phyloP scores from a whole-genome alignment of 2,329 filamentous ascomycete genomes.

The Aspergillus tubingensis region DNA sequence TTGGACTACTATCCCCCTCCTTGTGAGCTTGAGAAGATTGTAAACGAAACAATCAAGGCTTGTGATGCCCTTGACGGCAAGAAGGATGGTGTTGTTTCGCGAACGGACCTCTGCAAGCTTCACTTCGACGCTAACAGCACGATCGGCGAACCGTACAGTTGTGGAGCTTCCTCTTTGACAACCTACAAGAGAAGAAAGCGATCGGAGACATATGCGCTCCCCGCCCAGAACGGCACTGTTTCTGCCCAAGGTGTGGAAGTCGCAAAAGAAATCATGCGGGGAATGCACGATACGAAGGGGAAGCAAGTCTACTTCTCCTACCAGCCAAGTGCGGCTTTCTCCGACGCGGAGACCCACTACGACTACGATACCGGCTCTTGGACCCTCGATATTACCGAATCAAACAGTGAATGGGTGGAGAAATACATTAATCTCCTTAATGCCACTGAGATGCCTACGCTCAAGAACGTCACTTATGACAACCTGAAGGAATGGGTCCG shows the following conservation, averaged over 20 bases:
- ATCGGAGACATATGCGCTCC: slow-evolving; percentile 28
- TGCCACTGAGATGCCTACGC: slow-evolving; percentile 41
- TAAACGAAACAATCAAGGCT: slow-evolving; percentile 57
- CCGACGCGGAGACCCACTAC: slow-evolving; percentile 29
- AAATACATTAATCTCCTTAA: slow-evolving; percentile 32
- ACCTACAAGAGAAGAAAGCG: slow-evolving; percentile 27
- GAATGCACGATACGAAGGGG: slow-evolving; percentile 44
- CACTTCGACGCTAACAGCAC: slow-evolving; percentile 50
- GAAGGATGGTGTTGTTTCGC: slow-evolving; percentile 56
- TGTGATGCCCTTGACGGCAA: slow-evolving; percentile 60
- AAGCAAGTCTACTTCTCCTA: slow-evolving; percentile 45
- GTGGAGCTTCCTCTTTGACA: slow-evolving; percentile 33
- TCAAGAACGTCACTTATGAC: slow-evolving; percentile 57
- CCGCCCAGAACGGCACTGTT: slow-evolving; percentile 35
- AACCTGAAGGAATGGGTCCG: slow-evolving; percentile 58
- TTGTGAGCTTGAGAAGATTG: slow-evolving; percentile 37
- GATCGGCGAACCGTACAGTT: slow-evolving; percentile 52
- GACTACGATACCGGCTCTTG: slow-evolving; percentile 31
- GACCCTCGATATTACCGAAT: slow-evolving; percentile 33
- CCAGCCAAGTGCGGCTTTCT: slow-evolving; percentile 30
- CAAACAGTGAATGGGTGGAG: slow-evolving; percentile 43
- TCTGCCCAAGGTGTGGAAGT: slow-evolving; percentile 33
- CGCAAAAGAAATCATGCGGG: slow-evolving; percentile 40
- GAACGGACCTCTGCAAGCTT: slow-evolving; percentile 51
- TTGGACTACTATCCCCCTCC: slow-evolving; percentile 45